Percentiles rank a stretch among this genome's conserved stretches.
These are phyloP conservation scores for Aspergillus hancockii DNA, from an alignment of 495 filamentous ascomycete genomes.

Conservation along the genomic window DNA sequence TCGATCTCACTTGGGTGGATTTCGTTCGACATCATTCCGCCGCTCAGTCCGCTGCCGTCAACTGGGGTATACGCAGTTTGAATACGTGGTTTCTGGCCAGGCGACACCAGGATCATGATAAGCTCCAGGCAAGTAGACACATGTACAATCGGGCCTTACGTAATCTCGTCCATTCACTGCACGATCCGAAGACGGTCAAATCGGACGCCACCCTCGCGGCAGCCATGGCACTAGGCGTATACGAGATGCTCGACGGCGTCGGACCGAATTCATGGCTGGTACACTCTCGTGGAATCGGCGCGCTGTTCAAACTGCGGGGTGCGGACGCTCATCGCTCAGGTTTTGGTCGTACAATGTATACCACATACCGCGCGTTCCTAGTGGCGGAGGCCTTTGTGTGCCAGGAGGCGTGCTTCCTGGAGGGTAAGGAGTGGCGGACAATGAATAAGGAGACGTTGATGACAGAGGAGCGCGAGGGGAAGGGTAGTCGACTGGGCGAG, in stretches of 20 bases:
- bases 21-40: conserved; percentile 17
- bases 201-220: conserved; percentile 28
- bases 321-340: conserved; percentile 27
- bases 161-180: conserved; percentile 11
- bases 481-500: conserved; percentile 17
- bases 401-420: conserved; percentile 33
- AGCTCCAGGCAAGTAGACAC: conserved; percentile 21
- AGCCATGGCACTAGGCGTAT: conserved; percentile 33
- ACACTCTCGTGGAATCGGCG: conserved; percentile 36
- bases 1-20: conserved; percentile 26
- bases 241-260: conserved; percentile 33
- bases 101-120: conserved; percentile 16
- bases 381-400: conserved; percentile 30
- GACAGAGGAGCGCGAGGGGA: conserved; percentile 18
- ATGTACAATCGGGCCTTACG: conserved; percentile 27
- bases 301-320: conserved; percentile 32
- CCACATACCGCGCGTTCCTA: conserved; percentile 33
- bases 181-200: conserved; percentile 15
- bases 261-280: conserved; percentile 32
- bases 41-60: conserved; percentile 8
- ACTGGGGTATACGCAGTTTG: conserved; percentile 20
- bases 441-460: conserved; percentile 22
- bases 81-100: conserved; percentile 23
- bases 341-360: conserved; percentile 30
- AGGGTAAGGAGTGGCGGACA: conserved; percentile 29